Evolutionary conservation across 1,139 yeast species (phyloP).

Genomic region (Nadsonia commutata): DNA sequence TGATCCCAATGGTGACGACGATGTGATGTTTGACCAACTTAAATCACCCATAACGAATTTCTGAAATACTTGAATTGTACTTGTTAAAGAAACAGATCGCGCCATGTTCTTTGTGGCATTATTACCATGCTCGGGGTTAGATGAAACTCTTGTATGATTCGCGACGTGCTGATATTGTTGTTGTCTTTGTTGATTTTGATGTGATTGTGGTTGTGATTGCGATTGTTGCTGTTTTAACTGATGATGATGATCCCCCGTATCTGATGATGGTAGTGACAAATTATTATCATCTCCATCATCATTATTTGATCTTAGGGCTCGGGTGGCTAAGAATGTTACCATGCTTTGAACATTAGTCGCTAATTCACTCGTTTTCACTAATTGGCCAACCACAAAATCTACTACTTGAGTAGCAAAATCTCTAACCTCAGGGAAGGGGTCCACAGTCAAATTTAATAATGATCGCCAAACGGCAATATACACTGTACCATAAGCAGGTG

Average conservation of each 20-base stretch:
- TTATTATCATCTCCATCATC: neutral
- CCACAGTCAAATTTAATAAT: conserved; percentile 64
- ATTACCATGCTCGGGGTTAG: neutral
- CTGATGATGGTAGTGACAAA: neutral
- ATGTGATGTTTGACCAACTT: conserved; percentile 8
- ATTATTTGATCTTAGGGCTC: conserved; percentile 6
- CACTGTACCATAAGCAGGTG: conserved; percentile 74
- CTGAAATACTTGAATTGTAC: conserved; percentile 14
- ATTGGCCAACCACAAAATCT: conserved; percentile 53
- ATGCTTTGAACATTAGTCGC: conserved; percentile 17
- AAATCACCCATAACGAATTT: conserved; percentile 21
- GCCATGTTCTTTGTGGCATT: conserved; percentile 12
- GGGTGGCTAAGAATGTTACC: conserved; percentile 6
- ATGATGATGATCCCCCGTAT: no score
- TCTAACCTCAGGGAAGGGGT: conserved; percentile 76
- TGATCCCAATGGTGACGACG: no score
- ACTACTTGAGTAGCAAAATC: conserved; percentile 60
- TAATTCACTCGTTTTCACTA: conserved; percentile 44
- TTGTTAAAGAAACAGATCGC: conserved; percentile 25
- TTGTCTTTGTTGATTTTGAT: neutral
- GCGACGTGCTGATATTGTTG: no score
- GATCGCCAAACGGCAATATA: conserved; percentile 84
- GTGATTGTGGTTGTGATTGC: neutral
- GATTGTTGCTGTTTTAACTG: no score
- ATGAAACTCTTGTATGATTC: neutral